Base-by-base conservation (phyloP, 2,329 filamentous ascomycete species). In the Ascomycota sp. region DNA sequence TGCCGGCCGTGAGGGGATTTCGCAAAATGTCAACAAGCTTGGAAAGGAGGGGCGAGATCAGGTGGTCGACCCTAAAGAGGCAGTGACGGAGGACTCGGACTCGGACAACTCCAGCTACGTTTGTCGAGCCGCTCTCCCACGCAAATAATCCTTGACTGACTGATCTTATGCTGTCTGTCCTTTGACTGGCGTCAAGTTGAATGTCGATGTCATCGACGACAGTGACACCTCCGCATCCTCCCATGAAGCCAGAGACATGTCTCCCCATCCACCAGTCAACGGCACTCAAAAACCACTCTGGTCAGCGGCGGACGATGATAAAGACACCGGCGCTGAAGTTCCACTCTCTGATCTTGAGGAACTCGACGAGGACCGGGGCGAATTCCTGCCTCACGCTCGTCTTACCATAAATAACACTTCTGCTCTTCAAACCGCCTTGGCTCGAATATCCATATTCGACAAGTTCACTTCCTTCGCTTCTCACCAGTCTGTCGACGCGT, bases 371-470 rank as follows among this genome's bases (percentile, higher is more conserved):
- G 83, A 91, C 46, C 76, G 72, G 46, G 80, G 80, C 55, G 84
- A 92, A 49, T 68, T 92, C 29, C 72, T 92, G 39, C 81, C 83
- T 11, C 79, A 92, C 58, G 82, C 89, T 52, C 79, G 83, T 46
- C 74, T 93, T 43, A 93, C 84, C 35, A 95, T 95, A 61, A 93
- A 98, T 68, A 98, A 98, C 62, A 84, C 79, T 35, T 64, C 79
- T 42, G 89, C 86, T 27, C 78, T 98, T 34, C 69, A 72, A 42
- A 65, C 79, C 43, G 73, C 82, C 9, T 66, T 91, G 40, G 77
- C 78, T 48, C 81, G 84, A 45, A 82, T 91, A 52, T 42, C 53
- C 29, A 61, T 89, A 34, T 71, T 78, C 10, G 62, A 62, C 43
- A 64, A 68, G 35, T 65, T 68, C 41, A 72, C 80, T 13, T 67